Conservation (phyloP, 805 yeast genomes). For the Nakazawaea wyomingensis region DNA sequence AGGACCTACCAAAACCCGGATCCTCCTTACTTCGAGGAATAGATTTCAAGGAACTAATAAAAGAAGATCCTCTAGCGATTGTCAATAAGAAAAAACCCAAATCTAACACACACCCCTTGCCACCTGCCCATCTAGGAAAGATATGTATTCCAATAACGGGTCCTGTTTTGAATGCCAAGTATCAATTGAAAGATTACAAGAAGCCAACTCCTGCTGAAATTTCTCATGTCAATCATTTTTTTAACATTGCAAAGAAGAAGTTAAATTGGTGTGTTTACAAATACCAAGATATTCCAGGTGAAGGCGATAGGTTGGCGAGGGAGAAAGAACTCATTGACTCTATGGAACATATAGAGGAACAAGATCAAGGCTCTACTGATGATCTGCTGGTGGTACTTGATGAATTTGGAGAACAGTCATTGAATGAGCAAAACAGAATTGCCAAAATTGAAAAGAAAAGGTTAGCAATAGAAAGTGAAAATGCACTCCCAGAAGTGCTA, state of each 20-base stretch:
- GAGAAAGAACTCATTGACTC: constrained; percentile 17
- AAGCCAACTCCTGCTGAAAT: constrained; percentile 19
- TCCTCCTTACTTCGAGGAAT: too few relatives aligned
- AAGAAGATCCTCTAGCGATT: neutral
- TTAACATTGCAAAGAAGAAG: constrained; percentile 38
- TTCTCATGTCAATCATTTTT: constrained; percentile 32
- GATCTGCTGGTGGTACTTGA: too few relatives aligned
- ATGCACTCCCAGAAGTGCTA: constrained; percentile 64
- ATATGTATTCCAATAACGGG: constrained; percentile 2
- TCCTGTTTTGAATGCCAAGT: constrained; percentile 4
- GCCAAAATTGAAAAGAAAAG: constrained; percentile 22
- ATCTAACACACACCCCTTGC: neutral
- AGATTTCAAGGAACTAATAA: neutral
- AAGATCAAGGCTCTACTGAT: neutral
- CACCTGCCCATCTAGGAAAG: neutral
- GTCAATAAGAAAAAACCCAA: neutral
- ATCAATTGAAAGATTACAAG: neutral
- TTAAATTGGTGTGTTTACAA: constrained; percentile 58
- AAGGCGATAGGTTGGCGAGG: constrained; percentile 27
- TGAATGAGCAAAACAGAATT: constrained; percentile 20
- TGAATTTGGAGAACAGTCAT: constrained; percentile 2
- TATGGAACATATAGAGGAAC: constrained; percentile 11
- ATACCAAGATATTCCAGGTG: constrained; percentile 55
- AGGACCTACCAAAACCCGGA: too few relatives aligned
- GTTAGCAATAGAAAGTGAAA: constrained; percentile 21